These are phyloP conservation scores for Penicillium nucicola DNA, from an alignment of 495 filamentous ascomycete genomes.

Conservation along the genomic window DNA sequence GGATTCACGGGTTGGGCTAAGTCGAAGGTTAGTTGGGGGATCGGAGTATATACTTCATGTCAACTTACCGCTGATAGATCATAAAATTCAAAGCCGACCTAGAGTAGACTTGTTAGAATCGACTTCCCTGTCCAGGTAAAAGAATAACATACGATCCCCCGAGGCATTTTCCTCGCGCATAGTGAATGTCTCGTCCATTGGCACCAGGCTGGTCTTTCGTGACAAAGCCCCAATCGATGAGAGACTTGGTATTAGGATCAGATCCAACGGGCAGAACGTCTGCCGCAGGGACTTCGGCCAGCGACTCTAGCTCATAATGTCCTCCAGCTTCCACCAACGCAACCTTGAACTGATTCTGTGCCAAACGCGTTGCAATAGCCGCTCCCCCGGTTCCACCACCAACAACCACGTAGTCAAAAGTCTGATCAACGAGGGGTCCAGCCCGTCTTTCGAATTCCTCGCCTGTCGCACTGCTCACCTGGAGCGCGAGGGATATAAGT, in stretches of 20 bases:
- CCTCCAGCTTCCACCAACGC: constrained; percentile 58
- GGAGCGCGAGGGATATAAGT: constrained; percentile 2
- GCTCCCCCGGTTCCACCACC: constrained; percentile 56
- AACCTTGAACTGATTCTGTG: constrained; percentile 32
- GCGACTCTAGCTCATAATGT: constrained; percentile 46
- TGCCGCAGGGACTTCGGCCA: constrained; percentile 31
- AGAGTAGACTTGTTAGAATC: neutral
- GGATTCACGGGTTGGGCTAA: constrained; percentile 35
- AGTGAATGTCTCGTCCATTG: constrained; percentile 33
- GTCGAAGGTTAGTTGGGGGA: neutral
- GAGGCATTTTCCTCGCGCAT: constrained; percentile 33
- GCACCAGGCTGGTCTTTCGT: constrained; percentile 37
- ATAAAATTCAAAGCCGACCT: constrained; percentile 50
- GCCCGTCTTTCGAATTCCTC: neutral
- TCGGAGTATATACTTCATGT: neutral
- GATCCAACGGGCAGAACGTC: constrained; percentile 23
- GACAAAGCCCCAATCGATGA: constrained; percentile 50
- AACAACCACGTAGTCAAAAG: constrained; percentile 53
- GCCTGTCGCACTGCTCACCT: neutral
- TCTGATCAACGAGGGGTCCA: constrained; percentile 4
- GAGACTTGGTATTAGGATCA: constrained; percentile 24
- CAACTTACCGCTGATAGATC: constrained; percentile 35
- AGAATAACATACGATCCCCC: constrained; percentile 28
- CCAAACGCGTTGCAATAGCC: constrained; percentile 47
- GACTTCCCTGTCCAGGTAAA: neutral